phyloP scores from a whole-genome alignment of 108 stramenopile genomes.

The Fistulifera solaris region DNA sequence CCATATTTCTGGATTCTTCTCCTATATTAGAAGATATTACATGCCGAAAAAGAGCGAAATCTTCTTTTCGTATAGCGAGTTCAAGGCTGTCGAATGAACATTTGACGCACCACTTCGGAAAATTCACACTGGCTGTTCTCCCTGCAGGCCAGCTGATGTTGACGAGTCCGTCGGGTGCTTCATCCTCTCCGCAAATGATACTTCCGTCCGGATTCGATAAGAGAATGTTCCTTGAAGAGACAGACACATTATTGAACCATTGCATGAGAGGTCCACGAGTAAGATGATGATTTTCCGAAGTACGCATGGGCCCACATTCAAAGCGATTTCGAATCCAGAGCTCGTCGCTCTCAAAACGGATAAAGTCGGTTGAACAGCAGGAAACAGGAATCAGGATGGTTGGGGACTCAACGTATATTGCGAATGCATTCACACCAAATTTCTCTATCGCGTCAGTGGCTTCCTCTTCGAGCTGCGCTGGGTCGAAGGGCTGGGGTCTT shows the following conservation, averaged over 20 bases:
- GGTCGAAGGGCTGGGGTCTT: conserved; percentile 3
- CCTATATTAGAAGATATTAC: conserved; percentile 51
- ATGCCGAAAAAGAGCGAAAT: conserved; percentile 55
- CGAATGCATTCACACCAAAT: conserved; percentile 41
- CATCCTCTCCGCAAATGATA: conserved; percentile 14
- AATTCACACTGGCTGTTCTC: conserved; percentile 31
- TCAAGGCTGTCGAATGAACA: conserved; percentile 31
- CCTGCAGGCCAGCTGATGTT: conserved; percentile 54
- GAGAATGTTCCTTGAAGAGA: conserved; percentile 5
- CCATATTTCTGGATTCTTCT: conserved; percentile 52
- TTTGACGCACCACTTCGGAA: conserved; percentile 58
- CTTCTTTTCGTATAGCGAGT: conserved; percentile 29
- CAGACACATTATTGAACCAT: conserved; percentile 54
- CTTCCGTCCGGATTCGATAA: too few species aligned
- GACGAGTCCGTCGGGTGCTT: conserved; percentile 15
- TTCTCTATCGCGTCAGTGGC: conserved; percentile 21
- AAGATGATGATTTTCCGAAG: background rate
- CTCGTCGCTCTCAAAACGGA: conserved; percentile 27
- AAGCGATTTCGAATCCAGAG: conserved; percentile 33
- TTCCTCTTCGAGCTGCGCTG: conserved; percentile 1
- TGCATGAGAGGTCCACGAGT: conserved; percentile 22
- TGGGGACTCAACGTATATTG: conserved; percentile 50
- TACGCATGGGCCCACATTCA: conserved; percentile 8
- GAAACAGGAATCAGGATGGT: conserved; percentile 57
- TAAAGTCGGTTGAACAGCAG: conserved; percentile 48